Conservation (phyloP, 148 eudicot genomes). For the Amaranthus palmeri region DNA sequence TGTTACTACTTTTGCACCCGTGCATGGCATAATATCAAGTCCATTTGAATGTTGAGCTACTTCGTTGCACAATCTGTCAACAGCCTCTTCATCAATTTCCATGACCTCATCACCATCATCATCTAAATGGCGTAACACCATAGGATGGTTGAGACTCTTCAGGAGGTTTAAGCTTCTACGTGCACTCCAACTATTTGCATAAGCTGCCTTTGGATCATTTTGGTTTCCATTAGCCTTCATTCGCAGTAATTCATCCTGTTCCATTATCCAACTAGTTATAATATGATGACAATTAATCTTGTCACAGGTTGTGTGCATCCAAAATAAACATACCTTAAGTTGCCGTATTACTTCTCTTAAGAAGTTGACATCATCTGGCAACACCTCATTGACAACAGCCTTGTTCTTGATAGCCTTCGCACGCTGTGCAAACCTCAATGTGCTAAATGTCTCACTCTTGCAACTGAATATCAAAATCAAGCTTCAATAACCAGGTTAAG, state of each 20-base stretch:
- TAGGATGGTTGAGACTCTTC: conserved; percentile 78
- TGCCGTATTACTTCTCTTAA: conserved; percentile 81
- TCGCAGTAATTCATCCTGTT: conserved; percentile 74
- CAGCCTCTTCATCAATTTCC: conserved; percentile 83
- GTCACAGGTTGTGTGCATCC: not conserved
- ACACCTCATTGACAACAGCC: conserved; percentile 88
- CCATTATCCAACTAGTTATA: conserved; percentile 9
- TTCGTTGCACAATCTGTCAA: conserved; percentile 34
- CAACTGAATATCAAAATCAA: conserved; percentile 47
- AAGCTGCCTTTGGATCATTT: conserved; percentile 53
- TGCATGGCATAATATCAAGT: conserved; percentile 17
- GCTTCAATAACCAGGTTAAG: not conserved
- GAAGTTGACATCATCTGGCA: conserved; percentile 84
- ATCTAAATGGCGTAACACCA: conserved; percentile 51
- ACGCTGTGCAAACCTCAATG: conserved; percentile 93
- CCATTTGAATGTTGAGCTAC: conserved; percentile 26
- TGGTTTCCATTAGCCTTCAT: conserved; percentile 69
- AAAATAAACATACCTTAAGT: conserved; percentile 49
- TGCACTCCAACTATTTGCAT: conserved; percentile 85
- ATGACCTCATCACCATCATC: conserved; percentile 87
- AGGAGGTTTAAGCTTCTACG: conserved; percentile 84
- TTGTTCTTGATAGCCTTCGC: conserved; percentile 96
- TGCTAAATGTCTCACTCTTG: conserved; percentile 89
- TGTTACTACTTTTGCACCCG: conserved; percentile 14
- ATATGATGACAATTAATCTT: not conserved